A percentile compares a stretch with the other conserved stretches of the same genome.
phyloP scores from a whole-genome alignment of 1,284 basidiomycete species.

The Hypsizygus ulmarius region DNA sequence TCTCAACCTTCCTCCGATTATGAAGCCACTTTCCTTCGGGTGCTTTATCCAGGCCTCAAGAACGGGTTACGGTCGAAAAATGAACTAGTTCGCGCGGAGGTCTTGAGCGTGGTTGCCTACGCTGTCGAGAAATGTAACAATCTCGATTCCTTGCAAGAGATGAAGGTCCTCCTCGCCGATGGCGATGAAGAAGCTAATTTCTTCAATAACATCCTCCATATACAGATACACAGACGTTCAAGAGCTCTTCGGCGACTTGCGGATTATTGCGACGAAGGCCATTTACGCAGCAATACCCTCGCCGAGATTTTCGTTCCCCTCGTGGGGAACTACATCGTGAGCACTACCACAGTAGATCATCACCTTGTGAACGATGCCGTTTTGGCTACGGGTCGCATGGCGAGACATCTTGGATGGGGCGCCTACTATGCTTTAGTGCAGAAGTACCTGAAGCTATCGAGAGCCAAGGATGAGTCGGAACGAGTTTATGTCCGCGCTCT shows the following conservation, averaged over 20 bases:
- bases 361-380: slow-evolving; percentile 93
- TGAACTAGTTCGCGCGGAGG: slow-evolving; percentile 88
- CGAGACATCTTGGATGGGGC: slow-evolving; percentile 78
- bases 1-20: slow-evolving; percentile 38
- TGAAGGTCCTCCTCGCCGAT: slow-evolving; percentile 79
- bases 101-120: slow-evolving; percentile 78
- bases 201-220: slow-evolving; percentile 95
- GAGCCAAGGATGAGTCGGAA: slow-evolving; percentile 72
- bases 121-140: slow-evolving; percentile 67
- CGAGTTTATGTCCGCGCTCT: slow-evolving; percentile 86
- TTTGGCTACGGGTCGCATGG: slow-evolving; percentile 70
- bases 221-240: slow-evolving; percentile 90
- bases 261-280: slow-evolving; percentile 74
- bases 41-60: slow-evolving; percentile 82
- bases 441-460: slow-evolving; percentile 78
- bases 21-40: slow-evolving; percentile 59
- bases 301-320: slow-evolving; percentile 88
- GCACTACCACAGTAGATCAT: slow-evolving; percentile 77
- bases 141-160: slow-evolving; percentile 70
- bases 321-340: slow-evolving; percentile 77
- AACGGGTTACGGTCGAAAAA: slow-evolving; percentile 77
- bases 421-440: slow-evolving; percentile 83
- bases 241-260: slow-evolving; percentile 86
- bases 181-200: slow-evolving; percentile 96
- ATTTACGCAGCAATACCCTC: slow-evolving; percentile 71